A percentile compares a stretch with the other conserved stretches of the same genome.
Conservation (phyloP, 257 asterid genomes). For the Solanum sejunctum region DNA sequence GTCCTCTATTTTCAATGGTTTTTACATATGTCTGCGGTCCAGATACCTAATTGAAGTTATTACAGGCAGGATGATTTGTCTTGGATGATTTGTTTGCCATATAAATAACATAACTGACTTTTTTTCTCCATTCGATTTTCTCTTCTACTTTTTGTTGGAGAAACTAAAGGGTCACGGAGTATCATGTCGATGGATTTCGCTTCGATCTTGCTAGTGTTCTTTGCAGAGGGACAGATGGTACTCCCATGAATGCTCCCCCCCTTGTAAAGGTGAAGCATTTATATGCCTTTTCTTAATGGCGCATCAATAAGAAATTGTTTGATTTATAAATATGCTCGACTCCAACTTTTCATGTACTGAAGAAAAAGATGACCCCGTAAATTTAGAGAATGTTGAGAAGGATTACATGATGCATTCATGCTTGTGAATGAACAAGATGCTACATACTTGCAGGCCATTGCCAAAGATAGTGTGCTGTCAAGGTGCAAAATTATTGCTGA, state of each 20-base stretch:
- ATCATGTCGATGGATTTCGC: constrained; percentile 97
- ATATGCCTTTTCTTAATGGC: background rate
- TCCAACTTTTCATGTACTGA: background rate
- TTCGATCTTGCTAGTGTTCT: constrained; percentile 94
- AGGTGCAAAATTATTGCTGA: constrained; percentile 91
- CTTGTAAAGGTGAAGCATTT: constrained; percentile 48
- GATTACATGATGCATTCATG: background rate
- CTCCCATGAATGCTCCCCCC: constrained; percentile 87
- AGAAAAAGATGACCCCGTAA: background rate
- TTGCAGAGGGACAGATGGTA: constrained; percentile 91
- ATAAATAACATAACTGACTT: background rate
- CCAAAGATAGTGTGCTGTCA: constrained; percentile 76
- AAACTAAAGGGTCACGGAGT: constrained; percentile 72
- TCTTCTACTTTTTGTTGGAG: background rate
- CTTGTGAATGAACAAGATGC: background rate
- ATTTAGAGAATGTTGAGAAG: background rate
- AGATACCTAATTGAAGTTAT: background rate
- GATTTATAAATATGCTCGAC: background rate
- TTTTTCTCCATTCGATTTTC: background rate
- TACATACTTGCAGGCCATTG: constrained; percentile 58
- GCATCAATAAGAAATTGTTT: background rate
- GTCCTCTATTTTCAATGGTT: background rate
- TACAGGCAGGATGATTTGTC: background rate
- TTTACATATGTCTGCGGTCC: background rate
- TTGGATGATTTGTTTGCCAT: background rate